A percentile compares a stretch with the other conserved stretches of the same genome.
These are phyloP conservation scores for Sphagnum tenellum DNA, from an alignment of 225 moss, liverwort and hornwort genomes.

Conservation along the genomic window DNA sequence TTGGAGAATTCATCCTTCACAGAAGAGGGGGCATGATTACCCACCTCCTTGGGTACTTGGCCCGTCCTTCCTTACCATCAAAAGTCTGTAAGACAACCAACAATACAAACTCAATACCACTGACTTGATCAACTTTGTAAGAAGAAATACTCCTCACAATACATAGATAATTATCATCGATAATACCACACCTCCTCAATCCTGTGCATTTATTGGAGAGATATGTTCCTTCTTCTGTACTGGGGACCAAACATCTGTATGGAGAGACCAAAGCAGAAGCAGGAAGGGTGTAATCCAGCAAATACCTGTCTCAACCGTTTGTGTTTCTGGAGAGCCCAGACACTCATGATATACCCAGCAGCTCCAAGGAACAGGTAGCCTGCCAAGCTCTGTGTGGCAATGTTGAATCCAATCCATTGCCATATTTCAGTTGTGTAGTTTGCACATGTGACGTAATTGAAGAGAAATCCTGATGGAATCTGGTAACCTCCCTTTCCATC, in stretches of 20 bases:
- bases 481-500: constrained; percentile 53
- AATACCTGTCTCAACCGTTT: constrained; percentile 60
- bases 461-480: constrained; percentile 71
- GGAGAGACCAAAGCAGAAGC: too few species aligned
- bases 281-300: too few species aligned
- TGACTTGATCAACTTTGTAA: too few species aligned
- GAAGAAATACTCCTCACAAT: too few species aligned
- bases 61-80: constrained; percentile 87
- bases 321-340: constrained; percentile 83
- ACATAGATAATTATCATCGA: too few species aligned
- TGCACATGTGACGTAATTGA: constrained; percentile 71
- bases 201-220: too few species aligned
- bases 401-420: constrained; percentile 84
- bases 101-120: too few species aligned
- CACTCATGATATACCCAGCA: constrained; percentile 67
- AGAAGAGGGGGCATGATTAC: constrained; percentile 89
- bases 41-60: constrained; percentile 92
- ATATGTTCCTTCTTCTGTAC: too few species aligned
- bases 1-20: constrained; percentile 14
- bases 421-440: constrained; percentile 79
- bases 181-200: too few species aligned
- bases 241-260: too few species aligned
- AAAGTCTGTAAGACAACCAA: constrained; percentile 49
- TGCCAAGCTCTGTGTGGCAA: constrained; percentile 70
- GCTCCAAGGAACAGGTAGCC: constrained; percentile 58